phyloP scores from a whole-genome alignment of 805 yeast genomes.

The Komagataella pseudopastoris region DNA sequence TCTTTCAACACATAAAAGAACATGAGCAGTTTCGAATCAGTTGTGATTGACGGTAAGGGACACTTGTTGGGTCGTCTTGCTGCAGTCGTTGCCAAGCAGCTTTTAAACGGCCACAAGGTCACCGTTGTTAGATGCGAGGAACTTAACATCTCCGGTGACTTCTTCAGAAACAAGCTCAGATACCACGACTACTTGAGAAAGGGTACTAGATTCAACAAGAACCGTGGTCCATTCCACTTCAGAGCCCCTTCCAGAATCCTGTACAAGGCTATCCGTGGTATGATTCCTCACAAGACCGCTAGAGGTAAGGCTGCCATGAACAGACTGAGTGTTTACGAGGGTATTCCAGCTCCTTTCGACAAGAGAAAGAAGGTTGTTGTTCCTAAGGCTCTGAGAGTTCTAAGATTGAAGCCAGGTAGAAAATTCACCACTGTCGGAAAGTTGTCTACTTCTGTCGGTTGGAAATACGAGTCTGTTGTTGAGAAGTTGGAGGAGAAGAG shows the following conservation, averaged over 20 bases:
- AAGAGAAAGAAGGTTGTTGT: conserved; percentile 99
- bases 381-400: conserved; percentile 98
- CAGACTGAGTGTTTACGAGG: conserved; percentile 98
- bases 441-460: conserved; percentile 93
- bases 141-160: conserved; percentile 98
- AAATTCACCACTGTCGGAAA: conserved; percentile 98
- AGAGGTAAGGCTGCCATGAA: conserved; percentile 99
- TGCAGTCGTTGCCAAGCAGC: conserved; percentile 95
- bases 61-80: conserved; percentile 99
- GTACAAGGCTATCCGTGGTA: conserved; percentile 99
- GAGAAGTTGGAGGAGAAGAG: conserved; percentile 98
- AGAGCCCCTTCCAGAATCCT: conserved; percentile 99
- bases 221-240: conserved; percentile 99
- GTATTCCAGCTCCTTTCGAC: conserved; percentile 99
- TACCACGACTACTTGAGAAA: conserved; percentile 99
- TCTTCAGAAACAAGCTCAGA: conserved; percentile 99
- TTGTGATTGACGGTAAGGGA: conserved; percentile 99
- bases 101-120: conserved; percentile 95
- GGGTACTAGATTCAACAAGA: conserved; percentile 97
- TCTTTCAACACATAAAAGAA: conserved; percentile 2
- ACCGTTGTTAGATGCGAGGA: conserved; percentile 97
- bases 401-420: conserved; percentile 99
- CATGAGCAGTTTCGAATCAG: conserved; percentile 89
- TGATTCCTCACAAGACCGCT: conserved; percentile 99
- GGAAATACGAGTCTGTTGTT: conserved; percentile 99